These are phyloP conservation scores for Lichtheimia corymbifera DNA, from an alignment of 371 early-diverging fungal genomes.

Conservation along the genomic window DNA sequence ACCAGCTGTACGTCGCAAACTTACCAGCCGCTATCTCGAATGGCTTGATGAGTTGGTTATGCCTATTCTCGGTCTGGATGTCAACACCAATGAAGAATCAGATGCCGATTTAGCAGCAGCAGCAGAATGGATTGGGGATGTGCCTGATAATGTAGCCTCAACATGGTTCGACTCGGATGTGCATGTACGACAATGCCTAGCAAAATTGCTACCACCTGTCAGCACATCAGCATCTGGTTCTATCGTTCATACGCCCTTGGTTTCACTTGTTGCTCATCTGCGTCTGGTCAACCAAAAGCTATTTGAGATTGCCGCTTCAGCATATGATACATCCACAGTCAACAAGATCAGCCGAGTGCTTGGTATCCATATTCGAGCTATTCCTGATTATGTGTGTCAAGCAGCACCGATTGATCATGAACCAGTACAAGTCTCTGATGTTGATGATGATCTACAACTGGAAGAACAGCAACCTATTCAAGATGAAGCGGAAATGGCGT, in stretches of 20 bases:
- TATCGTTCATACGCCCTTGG: slow-evolving; percentile 35
- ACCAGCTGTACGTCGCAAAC: slow-evolving; percentile 39
- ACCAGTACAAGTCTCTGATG: background rate
- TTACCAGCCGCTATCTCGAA: slow-evolving; percentile 33
- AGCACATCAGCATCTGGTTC: slow-evolving; percentile 36
- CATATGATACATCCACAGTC: slow-evolving; percentile 29
- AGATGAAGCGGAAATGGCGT: slow-evolving; percentile 1
- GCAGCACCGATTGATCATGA: slow-evolving; percentile 8
- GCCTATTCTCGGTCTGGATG: slow-evolving; percentile 35
- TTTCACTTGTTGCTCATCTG: slow-evolving; percentile 40
- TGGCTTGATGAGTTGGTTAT: slow-evolving; percentile 52
- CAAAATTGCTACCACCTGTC: slow-evolving; percentile 35
- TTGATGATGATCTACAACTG: no score
- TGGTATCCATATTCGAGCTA: slow-evolving; percentile 38
- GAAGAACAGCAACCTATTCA: background rate
- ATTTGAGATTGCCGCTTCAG: slow-evolving; percentile 35
- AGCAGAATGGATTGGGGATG: slow-evolving; percentile 22
- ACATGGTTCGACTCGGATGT: slow-evolving; percentile 49
- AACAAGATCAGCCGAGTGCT: slow-evolving; percentile 36
- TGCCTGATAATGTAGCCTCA: slow-evolving; percentile 12
- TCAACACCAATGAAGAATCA: slow-evolving; percentile 10
- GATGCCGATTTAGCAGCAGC: background rate
- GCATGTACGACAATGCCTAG: slow-evolving; percentile 35
- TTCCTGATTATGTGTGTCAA: slow-evolving; percentile 28
- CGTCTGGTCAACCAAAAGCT: slow-evolving; percentile 38